A percentile compares a stretch with the other conserved stretches of the same genome.
These are phyloP conservation scores for Dendrobium catenatum DNA, from an alignment of 106 monocot genomes.

Conservation along the genomic window DNA sequence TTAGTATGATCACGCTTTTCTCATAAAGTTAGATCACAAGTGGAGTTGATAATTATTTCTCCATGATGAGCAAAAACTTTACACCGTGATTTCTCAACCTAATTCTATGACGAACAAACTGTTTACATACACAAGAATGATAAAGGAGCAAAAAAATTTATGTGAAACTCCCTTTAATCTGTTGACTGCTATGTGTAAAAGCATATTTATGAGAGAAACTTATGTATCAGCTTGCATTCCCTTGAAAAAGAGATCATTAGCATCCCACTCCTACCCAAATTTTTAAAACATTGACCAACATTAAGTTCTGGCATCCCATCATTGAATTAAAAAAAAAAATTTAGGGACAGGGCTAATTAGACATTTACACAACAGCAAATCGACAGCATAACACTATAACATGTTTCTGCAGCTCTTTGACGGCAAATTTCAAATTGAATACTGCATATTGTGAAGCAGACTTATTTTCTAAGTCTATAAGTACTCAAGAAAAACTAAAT, in stretches of 20 bases:
- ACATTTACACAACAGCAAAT: neutral
- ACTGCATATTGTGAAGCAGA: neutral
- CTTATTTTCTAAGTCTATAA: neutral
- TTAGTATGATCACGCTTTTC: neutral
- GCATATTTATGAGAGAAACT: neutral
- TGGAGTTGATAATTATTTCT: neutral
- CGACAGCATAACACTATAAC: neutral
- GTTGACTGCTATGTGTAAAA: neutral
- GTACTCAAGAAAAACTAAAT: neutral
- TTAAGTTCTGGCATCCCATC: neutral
- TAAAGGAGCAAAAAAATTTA: neutral
- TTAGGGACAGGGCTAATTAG: neutral
- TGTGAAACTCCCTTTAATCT: neutral
- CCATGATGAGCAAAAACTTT: neutral
- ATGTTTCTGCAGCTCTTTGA: neutral
- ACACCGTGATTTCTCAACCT: neutral
- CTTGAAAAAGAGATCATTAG: neutral
- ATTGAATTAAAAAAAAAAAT: neutral
- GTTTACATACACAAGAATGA: neutral
- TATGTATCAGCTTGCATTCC: neutral
- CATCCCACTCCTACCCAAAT: neutral
- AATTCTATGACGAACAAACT: neutral
- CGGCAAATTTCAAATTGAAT: neutral
- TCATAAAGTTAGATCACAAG: neutral
- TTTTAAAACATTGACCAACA: neutral